Conservation (phyloP, 495 filamentous ascomycete genomes). For the Penicillium parvum region DNA sequence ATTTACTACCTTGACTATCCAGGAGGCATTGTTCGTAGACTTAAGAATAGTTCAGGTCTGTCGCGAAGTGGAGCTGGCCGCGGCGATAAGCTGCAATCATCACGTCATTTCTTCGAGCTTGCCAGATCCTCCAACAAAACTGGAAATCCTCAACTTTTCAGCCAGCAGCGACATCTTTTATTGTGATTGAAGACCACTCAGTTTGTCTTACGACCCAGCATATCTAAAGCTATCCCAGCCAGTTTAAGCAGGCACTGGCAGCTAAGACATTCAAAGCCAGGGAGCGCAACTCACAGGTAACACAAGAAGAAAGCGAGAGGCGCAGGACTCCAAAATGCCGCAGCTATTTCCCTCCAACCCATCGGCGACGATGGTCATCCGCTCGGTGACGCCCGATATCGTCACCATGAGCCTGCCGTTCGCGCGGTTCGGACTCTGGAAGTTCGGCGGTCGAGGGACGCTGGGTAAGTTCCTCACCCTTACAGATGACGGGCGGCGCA, state of each 20-base stretch:
- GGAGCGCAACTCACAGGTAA: constrained; percentile 5
- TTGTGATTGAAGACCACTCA: background rate
- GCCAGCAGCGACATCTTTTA: background rate
- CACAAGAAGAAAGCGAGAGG: no score
- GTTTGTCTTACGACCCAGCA: background rate
- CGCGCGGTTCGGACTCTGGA: constrained; percentile 70
- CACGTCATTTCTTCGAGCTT: background rate
- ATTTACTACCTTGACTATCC: background rate
- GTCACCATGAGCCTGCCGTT: constrained; percentile 84
- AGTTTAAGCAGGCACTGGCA: background rate
- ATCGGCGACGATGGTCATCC: constrained; percentile 79
- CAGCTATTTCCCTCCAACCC: constrained; percentile 60
- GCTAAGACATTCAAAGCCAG: constrained; percentile 16
- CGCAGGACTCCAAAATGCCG: constrained; percentile 29
- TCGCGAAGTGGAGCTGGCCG: background rate
- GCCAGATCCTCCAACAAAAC: background rate
- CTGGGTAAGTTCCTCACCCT: constrained; percentile 53
- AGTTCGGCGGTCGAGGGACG: constrained; percentile 83
- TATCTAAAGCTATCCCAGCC: constrained; percentile 8
- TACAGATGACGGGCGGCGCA: constrained; percentile 1
- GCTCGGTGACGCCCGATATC: constrained; percentile 72
- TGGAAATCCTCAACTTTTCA: background rate
- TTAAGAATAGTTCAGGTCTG: background rate
- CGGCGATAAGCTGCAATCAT: constrained; percentile 1
- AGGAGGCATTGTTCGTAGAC: background rate